These are phyloP conservation scores for Hypoxylon subgilvum DNA, from an alignment of 495 filamentous ascomycete species.

Conservation along the genomic window DNA sequence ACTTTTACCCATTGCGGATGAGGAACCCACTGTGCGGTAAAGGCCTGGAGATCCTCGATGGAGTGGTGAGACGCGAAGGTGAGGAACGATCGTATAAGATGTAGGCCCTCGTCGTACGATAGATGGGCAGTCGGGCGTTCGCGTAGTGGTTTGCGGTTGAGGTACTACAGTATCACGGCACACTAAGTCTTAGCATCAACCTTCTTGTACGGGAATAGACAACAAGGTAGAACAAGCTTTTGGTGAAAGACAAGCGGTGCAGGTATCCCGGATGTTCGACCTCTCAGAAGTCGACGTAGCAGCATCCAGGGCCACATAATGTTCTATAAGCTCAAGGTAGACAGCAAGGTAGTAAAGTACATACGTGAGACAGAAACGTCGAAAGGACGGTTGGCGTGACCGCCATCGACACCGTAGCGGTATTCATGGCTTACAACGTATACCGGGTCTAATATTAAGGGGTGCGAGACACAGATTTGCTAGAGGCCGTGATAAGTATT, in stretches of 20 bases:
- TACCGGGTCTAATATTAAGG: neutral
- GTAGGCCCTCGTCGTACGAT: slow-evolving; percentile 93
- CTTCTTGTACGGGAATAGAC: slow-evolving; percentile 60
- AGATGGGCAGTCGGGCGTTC: slow-evolving; percentile 84
- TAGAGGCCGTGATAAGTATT: slow-evolving; percentile 8
- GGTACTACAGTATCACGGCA: slow-evolving; percentile 62
- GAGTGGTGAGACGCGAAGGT: slow-evolving; percentile 81
- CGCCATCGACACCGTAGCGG: slow-evolving; percentile 71
- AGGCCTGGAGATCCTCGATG: slow-evolving; percentile 88
- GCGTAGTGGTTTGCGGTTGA: slow-evolving; percentile 74
- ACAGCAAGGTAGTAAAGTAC: slow-evolving; percentile 26
- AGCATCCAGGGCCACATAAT: neutral
- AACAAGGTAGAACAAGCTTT: slow-evolving; percentile 64
- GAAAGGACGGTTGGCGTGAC: slow-evolving; percentile 80
- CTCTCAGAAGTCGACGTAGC: neutral
- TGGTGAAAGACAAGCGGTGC: slow-evolving; percentile 69
- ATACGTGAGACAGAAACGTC: slow-evolving; percentile 79
- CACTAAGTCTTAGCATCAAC: slow-evolving; percentile 22
- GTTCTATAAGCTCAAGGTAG: neutral
- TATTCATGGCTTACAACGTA: slow-evolving; percentile 65
- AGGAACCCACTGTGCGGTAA: slow-evolving; percentile 88
- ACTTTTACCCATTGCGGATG: slow-evolving; percentile 86
- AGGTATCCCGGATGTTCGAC: slow-evolving; percentile 52
- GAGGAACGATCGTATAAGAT: slow-evolving; percentile 84
- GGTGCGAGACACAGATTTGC: slow-evolving; percentile 12